Base-by-base conservation (phyloP, 2,329 filamentous ascomycete species). In the Phaeosphaeriaceae sp. region DNA sequence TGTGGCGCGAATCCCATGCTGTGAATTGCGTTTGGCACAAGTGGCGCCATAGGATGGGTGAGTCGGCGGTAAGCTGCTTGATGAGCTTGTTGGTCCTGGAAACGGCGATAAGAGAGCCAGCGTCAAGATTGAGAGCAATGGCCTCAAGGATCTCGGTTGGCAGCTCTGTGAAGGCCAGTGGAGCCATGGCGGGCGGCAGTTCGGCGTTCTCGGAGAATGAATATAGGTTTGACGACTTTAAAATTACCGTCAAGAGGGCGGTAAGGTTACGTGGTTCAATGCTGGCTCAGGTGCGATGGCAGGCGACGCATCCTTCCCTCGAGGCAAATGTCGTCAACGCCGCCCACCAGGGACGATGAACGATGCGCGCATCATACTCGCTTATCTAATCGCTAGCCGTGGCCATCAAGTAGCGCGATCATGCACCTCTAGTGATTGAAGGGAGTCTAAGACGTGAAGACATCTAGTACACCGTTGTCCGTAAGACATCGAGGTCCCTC, bases 131-230 rank as follows among this genome's bases (percentile, higher is more conserved):
- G 61, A 84, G 83, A 65, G 97, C 84, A 65, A 98, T 90, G 53
- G 89, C 85, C 73, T 92, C 88, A 68, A 98, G 84, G 62, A 98
- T 86, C 81, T 99, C 95, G 77, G 94, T 91, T 42, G 93, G 93
- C 36, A 95, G 82, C 19, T 61, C 53, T 24, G 66, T 64, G 56
- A 77, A 66, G 53, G 69, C 63, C 53, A 63, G 60, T 49, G 53
- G 53, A 6, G 60, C 42, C 68, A 70, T 70, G 51, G 33, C 51
- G 48, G 42, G 19, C 7, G 45, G 15, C 31, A 36, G 17, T 19
- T 19, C 17, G 41, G 9, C 41, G 41, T 21, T 7, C 41, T 44
- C 41, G 31, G 31, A 11, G 31, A 27, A 11, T 48, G 19, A 11
- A 17, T 2, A 44, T 49, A 27, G 19, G 17, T 20, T 7, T 36